Conservation (phyloP, 176 grass and related monocot genomes). For the Oryza rufipogon region DNA sequence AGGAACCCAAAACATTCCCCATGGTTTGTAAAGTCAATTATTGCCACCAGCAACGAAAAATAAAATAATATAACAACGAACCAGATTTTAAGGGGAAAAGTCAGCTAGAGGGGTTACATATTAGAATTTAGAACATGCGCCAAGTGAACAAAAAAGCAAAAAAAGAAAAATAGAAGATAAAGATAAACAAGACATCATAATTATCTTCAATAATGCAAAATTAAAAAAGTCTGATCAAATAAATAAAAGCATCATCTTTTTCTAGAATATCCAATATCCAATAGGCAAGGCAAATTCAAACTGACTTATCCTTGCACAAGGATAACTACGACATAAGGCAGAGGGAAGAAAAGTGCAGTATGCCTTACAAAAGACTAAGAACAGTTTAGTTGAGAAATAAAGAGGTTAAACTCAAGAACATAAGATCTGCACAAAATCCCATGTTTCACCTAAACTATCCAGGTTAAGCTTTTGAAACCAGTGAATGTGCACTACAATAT, state of each 20-base stretch:
- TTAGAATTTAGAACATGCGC: not conserved
- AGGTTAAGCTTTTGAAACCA: slow-evolving; percentile 11
- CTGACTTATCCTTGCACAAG: not conserved
- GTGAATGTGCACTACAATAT: not conserved
- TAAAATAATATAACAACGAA: not conserved
- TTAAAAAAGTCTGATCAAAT: not conserved
- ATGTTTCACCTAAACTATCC: not conserved
- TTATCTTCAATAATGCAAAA: not conserved
- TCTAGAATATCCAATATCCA: not conserved
- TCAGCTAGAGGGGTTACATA: not conserved
- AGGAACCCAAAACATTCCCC: not conserved
- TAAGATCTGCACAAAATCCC: not conserved
- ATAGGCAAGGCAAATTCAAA: not conserved
- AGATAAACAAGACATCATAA: not conserved
- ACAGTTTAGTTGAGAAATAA: slow-evolving; percentile 6
- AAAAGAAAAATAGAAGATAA: not conserved
- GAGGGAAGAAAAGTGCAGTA: not conserved
- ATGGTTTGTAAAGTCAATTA: not conserved
- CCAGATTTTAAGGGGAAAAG: not conserved
- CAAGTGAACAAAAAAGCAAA: not conserved
- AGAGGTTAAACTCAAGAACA: slow-evolving; percentile 7
- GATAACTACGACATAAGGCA: not conserved
- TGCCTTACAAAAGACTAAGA: not conserved
- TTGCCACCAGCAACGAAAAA: not conserved
- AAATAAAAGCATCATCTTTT: not conserved